phyloP scores from a whole-genome alignment of 495 filamentous ascomycete species.

The Aspergillus asperescens region DNA sequence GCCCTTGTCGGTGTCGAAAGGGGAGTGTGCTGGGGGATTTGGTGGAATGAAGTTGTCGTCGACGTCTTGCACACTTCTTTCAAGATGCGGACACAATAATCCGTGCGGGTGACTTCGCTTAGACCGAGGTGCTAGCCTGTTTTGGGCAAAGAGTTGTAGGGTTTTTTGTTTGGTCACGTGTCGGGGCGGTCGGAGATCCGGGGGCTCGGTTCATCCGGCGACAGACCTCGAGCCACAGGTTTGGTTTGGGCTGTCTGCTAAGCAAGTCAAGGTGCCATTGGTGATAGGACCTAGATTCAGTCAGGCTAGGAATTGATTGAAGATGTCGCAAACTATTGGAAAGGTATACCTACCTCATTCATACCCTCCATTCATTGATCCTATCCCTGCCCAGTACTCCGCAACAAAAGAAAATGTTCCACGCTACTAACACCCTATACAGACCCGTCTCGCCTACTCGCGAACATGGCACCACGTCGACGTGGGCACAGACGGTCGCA shows the following conservation, averaged over 20 bases:
- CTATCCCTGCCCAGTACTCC: background rate
- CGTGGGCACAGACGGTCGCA: slow-evolving; percentile 53
- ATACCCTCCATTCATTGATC: background rate
- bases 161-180: slow-evolving; percentile 25
- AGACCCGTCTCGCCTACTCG: slow-evolving; percentile 96
- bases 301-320: slow-evolving; percentile 8
- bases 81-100: slow-evolving; percentile 15
- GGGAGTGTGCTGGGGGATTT: slow-evolving; percentile 37
- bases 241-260: background rate
- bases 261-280: background rate
- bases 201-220: background rate
- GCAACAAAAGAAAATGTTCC: background rate
- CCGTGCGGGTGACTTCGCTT: slow-evolving; percentile 46
- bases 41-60: slow-evolving; percentile 16
- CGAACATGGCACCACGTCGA: slow-evolving; percentile 87
- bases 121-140: slow-evolving; percentile 24
- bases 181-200: background rate
- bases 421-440: background rate
- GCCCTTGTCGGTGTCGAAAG: slow-evolving; percentile 43
- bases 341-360: slow-evolving; percentile 31
- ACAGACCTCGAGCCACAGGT: background rate
- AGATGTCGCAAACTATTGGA: slow-evolving; percentile 45
- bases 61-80: slow-evolving; percentile 16
- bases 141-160: slow-evolving; percentile 19
- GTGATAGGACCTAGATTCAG: background rate